These are phyloP conservation scores for Phlyctochytrium arcticum DNA, from an alignment of 192 early-diverging fungal genomes.

Conservation along the genomic window DNA sequence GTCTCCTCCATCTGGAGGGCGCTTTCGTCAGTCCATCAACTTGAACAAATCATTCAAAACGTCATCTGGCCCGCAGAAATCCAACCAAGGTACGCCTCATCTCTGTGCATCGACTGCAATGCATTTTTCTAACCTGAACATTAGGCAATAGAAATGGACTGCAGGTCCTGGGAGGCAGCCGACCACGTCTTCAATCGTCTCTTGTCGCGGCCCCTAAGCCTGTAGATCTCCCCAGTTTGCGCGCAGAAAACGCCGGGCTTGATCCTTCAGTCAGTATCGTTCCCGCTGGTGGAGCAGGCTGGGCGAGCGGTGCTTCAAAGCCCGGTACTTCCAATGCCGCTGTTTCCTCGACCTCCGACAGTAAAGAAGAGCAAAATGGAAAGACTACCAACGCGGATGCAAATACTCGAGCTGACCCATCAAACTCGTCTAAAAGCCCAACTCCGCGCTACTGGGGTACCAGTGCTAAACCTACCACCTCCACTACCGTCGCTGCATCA, in stretches of 20 bases:
- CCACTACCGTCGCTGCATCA: background rate
- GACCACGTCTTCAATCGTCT: slow-evolving; percentile 26
- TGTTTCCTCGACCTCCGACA: too few relatives aligned
- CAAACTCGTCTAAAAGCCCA: too few relatives aligned
- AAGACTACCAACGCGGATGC: too few relatives aligned
- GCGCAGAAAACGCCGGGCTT: slow-evolving; percentile 12
- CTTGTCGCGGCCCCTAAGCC: slow-evolving; percentile 24
- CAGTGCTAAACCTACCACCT: background rate
- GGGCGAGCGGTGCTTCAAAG: background rate
- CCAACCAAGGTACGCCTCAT: background rate
- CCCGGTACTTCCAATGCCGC: too few relatives aligned
- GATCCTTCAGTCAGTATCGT: slow-evolving; percentile 7
- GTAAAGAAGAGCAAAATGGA: too few relatives aligned
- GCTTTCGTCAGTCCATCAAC: background rate
- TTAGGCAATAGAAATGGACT: background rate
- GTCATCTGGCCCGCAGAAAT: background rate
- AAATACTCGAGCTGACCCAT: too few relatives aligned
- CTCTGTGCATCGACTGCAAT: background rate
- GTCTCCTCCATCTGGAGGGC: too few relatives aligned
- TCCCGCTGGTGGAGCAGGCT: slow-evolving; percentile 3
- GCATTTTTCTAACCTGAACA: background rate
- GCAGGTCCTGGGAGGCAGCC: slow-evolving; percentile 12
- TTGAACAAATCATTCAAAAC: background rate
- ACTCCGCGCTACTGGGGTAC: background rate
- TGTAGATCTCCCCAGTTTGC: slow-evolving; percentile 25